A percentile compares a stretch with the other conserved stretches of the same genome.
phyloP scores from a whole-genome alignment of 306 rosid species.

The Fragaria iinumae region DNA sequence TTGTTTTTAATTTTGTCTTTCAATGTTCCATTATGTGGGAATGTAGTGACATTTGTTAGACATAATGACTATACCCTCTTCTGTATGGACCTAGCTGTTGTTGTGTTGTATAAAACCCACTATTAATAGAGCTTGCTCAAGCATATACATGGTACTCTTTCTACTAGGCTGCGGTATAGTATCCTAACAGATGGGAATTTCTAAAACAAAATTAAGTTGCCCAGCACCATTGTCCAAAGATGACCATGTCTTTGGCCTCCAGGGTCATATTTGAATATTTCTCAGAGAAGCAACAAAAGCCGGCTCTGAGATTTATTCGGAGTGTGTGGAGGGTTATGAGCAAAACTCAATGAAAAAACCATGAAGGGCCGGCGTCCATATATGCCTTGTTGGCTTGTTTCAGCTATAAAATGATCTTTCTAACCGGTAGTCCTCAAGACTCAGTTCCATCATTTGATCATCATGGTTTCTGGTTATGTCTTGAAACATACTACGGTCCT shows the following conservation, averaged over 20 bases:
- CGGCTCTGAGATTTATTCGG: not conserved
- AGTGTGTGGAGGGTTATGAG: conserved; percentile 23
- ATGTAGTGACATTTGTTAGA: not conserved
- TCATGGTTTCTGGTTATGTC: conserved; percentile 16
- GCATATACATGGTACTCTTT: not conserved
- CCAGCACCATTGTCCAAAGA: not conserved
- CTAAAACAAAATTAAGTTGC: not conserved
- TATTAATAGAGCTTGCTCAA: not conserved
- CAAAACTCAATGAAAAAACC: conserved; percentile 31
- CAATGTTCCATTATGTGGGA: not conserved
- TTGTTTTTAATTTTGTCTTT: not conserved
- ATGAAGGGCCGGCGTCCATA: conserved; percentile 33
- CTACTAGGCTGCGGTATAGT: not conserved
- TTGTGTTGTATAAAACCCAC: not conserved
- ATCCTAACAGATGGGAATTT: not conserved
- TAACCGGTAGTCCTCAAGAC: conserved; percentile 12
- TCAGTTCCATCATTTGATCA: not conserved
- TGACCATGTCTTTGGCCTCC: not conserved
- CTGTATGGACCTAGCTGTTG: not conserved
- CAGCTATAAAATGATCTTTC: conserved; percentile 36
- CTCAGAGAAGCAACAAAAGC: conserved; percentile 3
- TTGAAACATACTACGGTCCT: conserved; percentile 33
- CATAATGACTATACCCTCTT: not conserved
- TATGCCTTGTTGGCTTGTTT: conserved; percentile 1
- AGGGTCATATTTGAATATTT: not conserved